Base-by-base conservation (phyloP, 75 land plant genomes). In the Pinus tabuliformis region DNA sequence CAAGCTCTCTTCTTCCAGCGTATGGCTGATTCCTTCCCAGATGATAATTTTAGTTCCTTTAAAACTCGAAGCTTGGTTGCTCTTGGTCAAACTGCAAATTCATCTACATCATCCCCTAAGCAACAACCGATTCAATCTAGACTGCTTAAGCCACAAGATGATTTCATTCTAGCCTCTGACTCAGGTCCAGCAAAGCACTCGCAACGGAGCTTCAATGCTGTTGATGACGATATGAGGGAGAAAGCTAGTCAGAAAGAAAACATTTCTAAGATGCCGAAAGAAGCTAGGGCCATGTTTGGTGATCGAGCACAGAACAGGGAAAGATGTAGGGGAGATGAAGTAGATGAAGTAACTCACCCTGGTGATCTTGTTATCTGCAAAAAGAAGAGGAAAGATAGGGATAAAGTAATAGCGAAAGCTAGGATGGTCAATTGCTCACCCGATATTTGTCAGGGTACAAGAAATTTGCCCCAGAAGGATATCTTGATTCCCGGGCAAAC, bases 341-440 rank as follows among this genome's bases (percentile, higher is more conserved):
- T 83, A 65, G 83, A 84, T 1, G 57, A 82, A 28, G 78, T 84
- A 7, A 74, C 88, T 39, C 99, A 97, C 83, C 99, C 99, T 6
- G 96, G 92, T 20, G 98, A 97, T 57, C 91, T 97, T 63, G 98
- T 97, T 59, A 88, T 95, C 45, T 90, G 93, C 83, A 97, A 90
- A 80, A 93, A 91, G 90, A 97, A 89, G 84, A 83, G 99, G 59
- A 95, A 95, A 62, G 92, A 91, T 73, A 83, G 99, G 80, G 94
- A 93, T 49, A 95, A 89, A 70, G 62, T 85, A 33, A 83, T 77
- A 13, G 78, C 62, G 14, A 80, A 78, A 45, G 52, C 80, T 60
- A 86, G 90, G 73, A 73, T 62, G 17, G 56, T 78, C 12, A 81
- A 84, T 42, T 82, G 85, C 12, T 76, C 82, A 15, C 79, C 75